phyloP scores from a whole-genome alignment of 2,329 filamentous ascomycete species.

The Cytospora schulzeri region DNA sequence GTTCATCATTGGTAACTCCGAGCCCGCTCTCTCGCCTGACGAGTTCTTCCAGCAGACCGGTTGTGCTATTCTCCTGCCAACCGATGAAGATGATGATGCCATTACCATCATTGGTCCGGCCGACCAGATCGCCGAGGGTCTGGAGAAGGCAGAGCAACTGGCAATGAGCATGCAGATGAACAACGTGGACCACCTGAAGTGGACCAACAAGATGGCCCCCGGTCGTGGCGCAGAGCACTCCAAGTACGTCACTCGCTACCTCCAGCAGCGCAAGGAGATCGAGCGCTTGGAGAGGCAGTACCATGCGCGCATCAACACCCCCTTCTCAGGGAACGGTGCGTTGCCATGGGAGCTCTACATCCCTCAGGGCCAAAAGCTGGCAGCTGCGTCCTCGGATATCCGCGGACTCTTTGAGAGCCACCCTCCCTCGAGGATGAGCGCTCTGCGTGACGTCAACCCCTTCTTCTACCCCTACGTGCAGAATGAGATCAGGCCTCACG shows the following conservation, averaged over 20 bases:
- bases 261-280: conserved; percentile 79
- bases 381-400: conserved; percentile 75
- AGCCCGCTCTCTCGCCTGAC: conserved; percentile 65
- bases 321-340: conserved; percentile 67
- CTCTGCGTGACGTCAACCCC: conserved; percentile 66
- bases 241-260: conserved; percentile 82
- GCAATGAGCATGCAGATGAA: conserved; percentile 85
- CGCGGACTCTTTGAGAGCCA: conserved; percentile 72
- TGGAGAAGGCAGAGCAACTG: conserved; percentile 84
- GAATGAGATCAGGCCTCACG: conserved; percentile 61
- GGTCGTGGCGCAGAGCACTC: conserved; percentile 77
- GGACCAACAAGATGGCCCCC: conserved; percentile 59
- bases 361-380: conserved; percentile 79
- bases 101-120: conserved; percentile 83
- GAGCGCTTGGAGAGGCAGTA: conserved; percentile 79
- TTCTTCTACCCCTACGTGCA: conserved; percentile 78
- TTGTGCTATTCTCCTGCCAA: conserved; percentile 82
- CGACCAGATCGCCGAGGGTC: conserved; percentile 70
- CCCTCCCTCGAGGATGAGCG: conserved; percentile 70
- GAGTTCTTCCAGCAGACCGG: conserved; percentile 90
- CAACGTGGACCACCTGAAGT: conserved; percentile 70
- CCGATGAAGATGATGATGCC: conserved; percentile 75
- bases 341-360: conserved; percentile 89
- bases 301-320: conserved; percentile 84
- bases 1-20: conserved; percentile 88